These are phyloP conservation scores for Keithomyces neogunnii DNA, from an alignment of 2,329 filamentous ascomycete genomes.

Conservation along the genomic window DNA sequence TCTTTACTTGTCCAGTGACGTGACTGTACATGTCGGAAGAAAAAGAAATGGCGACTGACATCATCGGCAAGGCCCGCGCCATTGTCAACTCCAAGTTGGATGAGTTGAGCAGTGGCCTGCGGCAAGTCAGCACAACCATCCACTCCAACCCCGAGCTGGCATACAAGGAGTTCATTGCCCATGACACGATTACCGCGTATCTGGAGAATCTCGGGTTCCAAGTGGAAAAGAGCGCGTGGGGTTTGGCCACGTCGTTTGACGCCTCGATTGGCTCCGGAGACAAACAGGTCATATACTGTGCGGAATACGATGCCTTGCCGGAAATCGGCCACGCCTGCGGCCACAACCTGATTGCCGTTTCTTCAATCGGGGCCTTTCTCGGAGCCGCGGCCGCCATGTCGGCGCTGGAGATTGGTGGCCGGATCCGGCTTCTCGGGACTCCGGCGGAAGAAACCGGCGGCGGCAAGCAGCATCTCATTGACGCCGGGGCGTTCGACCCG, in stretches of 20 bases:
- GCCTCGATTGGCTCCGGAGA: constrained; percentile 33
- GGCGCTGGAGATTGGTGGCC: constrained; percentile 20
- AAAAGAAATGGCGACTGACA: too few species aligned
- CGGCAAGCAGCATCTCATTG: constrained; percentile 25
- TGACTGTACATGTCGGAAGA: too few species aligned
- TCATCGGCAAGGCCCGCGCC: background rate
- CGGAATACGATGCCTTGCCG: constrained; percentile 28
- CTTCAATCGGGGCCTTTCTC: constrained; percentile 31
- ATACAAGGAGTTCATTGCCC: constrained; percentile 42
- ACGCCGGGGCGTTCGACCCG: constrained; percentile 19
- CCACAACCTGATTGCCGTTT: constrained; percentile 36
- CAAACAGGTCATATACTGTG: constrained; percentile 31
- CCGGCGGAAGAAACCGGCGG: constrained; percentile 35
- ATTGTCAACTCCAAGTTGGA: constrained; percentile 13
- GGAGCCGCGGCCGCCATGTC: constrained; percentile 25
- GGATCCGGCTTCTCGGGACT: constrained; percentile 31
- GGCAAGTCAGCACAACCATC: constrained; percentile 17
- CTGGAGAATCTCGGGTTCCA: constrained; percentile 34
- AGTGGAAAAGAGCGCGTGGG: constrained; percentile 41
- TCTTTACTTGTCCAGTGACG: too few species aligned
- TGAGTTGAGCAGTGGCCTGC: constrained; percentile 10
- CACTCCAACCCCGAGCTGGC: constrained; percentile 40
- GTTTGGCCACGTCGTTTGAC: constrained; percentile 42
- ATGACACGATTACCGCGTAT: constrained; percentile 37
- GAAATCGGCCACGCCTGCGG: constrained; percentile 37